phyloP scores from a whole-genome alignment of 768 basidiomycete species.

The Leccinum boreale region DNA sequence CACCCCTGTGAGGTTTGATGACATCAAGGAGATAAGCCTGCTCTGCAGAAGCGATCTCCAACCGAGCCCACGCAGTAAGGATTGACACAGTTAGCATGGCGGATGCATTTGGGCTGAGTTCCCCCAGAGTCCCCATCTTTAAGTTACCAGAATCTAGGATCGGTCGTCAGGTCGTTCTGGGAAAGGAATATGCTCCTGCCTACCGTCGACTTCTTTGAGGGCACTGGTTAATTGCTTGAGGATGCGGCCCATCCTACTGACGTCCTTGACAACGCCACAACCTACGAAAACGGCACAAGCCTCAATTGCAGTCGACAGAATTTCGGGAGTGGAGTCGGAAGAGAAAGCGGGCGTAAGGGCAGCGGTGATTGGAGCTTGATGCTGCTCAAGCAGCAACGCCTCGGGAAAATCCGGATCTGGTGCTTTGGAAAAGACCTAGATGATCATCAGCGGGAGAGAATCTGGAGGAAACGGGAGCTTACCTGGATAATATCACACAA shows the following conservation, averaged over 20 bases:
- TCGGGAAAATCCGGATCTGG: conserved; percentile 94
- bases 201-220: conserved; percentile 88
- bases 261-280: conserved; percentile 90
- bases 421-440: conserved; percentile 79
- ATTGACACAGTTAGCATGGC: conserved; percentile 93
- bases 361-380: conserved; percentile 97
- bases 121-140: conserved; percentile 80
- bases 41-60: conserved; percentile 71
- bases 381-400: conserved; percentile 87
- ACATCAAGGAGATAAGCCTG: conserved; percentile 80
- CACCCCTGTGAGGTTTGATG: conserved; percentile 71
- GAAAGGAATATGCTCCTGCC: conserved; percentile 1
- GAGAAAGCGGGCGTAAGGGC: conserved; percentile 97
- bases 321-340: conserved; percentile 92
- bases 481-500: conserved; percentile 92
- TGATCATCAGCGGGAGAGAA: conserved; percentile 3
- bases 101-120: conserved; percentile 90
- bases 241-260: conserved; percentile 89
- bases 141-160: conserved; percentile 73
- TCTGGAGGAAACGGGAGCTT: conserved; percentile 6
- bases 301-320: conserved; percentile 86
- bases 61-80: conserved; percentile 92
- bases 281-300: conserved; percentile 96
- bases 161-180: conserved; percentile 6
- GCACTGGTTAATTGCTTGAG: conserved; percentile 84